A percentile compares a stretch with the other conserved stretches of the same genome.
These are phyloP conservation scores for Salix koriyanagi DNA, from an alignment of 345 rosid species.

Conservation along the genomic window DNA sequence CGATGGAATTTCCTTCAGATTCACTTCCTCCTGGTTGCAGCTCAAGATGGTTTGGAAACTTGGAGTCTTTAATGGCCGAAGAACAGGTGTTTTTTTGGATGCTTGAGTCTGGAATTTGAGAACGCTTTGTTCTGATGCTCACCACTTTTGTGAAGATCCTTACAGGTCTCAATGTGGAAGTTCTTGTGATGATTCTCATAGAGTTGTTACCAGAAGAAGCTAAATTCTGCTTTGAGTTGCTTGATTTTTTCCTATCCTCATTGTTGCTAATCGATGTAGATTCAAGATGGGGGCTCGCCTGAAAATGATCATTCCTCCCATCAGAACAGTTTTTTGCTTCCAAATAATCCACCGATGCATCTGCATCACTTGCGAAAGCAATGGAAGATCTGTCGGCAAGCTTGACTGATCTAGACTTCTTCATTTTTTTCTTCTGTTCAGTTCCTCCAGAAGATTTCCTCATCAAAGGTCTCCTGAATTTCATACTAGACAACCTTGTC, in stretches of 20 bases:
- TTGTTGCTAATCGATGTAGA: constrained; percentile 15
- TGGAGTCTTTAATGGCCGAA: constrained; percentile 68
- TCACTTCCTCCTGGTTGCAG: constrained; percentile 25
- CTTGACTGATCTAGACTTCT: constrained; percentile 42
- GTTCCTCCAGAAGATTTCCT: constrained; percentile 41
- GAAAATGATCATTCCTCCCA: constrained; percentile 15
- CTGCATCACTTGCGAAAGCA: neutral
- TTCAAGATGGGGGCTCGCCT: constrained; percentile 22
- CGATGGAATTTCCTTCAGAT: constrained; percentile 26
- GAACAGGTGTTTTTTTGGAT: constrained; percentile 71
- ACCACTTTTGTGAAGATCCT: constrained; percentile 37
- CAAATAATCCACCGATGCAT: constrained; percentile 3
- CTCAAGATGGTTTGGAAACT: constrained; percentile 37
- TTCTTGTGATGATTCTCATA: constrained; percentile 25
- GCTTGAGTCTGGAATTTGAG: constrained; percentile 14
- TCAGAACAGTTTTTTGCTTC: constrained; percentile 12
- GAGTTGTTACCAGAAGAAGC: constrained; percentile 35
- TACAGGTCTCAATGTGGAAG: constrained; percentile 31
- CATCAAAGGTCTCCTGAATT: constrained; percentile 41
- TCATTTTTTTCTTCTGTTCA: constrained; percentile 39
- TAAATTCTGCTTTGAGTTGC: constrained; percentile 5
- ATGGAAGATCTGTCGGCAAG: constrained; percentile 12
- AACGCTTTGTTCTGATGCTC: constrained; percentile 44
- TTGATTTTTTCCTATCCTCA: neutral
- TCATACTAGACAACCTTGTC: constrained; percentile 46